Evolutionary conservation across 78 protist species (phyloP).

Genomic region (Emiliania huxleyi): DNA sequence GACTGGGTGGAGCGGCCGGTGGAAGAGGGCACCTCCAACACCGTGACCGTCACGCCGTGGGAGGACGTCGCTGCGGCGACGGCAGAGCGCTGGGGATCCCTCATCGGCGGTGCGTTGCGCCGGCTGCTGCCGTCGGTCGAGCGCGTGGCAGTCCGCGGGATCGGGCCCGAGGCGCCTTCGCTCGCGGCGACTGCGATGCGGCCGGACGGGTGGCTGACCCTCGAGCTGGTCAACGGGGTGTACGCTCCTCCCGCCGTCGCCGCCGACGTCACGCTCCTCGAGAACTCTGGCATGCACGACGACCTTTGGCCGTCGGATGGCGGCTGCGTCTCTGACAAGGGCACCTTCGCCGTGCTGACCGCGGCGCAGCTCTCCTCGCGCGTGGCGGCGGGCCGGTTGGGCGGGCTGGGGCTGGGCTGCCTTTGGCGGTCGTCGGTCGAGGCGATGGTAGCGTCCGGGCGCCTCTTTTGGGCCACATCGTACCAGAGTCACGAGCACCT

Average conservation of each 20-base stretch:
- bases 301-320: neutral
- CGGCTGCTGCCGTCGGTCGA: neutral
- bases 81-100: neutral
- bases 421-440: neutral
- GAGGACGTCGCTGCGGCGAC: neutral
- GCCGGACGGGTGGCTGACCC: neutral
- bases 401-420: neutral
- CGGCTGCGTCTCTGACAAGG: neutral
- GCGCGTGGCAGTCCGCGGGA: neutral
- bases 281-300: slow-evolving; percentile 2
- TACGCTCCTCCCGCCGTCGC: neutral
- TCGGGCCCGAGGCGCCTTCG: neutral
- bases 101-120: neutral
- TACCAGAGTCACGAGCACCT: neutral
- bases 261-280: neutral
- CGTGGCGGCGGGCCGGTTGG: neutral
- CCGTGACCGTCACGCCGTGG: neutral
- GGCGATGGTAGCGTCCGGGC: neutral
- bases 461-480: neutral
- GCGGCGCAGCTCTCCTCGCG: neutral
- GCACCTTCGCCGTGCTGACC: neutral
- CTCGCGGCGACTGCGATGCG: neutral
- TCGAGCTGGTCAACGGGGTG: neutral
- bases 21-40: neutral
- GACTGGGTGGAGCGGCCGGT: neutral